Percentiles rank a stretch among this genome's conserved stretches.
Conservation (phyloP, 2,329 filamentous ascomycete genomes). For the Pyrenophora graminea region DNA sequence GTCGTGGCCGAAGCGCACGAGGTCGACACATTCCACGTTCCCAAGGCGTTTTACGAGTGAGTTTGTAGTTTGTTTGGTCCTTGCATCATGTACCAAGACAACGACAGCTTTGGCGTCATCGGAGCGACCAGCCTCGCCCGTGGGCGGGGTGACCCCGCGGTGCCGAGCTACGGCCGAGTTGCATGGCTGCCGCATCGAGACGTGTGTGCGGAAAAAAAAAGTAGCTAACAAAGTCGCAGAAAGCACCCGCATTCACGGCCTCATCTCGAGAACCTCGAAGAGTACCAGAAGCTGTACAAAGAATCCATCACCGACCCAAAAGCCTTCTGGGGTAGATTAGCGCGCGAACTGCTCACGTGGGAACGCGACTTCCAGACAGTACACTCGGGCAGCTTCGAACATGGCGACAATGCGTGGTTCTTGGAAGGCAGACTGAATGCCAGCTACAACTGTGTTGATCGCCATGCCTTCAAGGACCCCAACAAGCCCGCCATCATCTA, state of each 20-base stretch:
- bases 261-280: slow-evolving; percentile 62
- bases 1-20: slow-evolving; percentile 76
- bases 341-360: slow-evolving; percentile 89
- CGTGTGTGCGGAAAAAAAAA: not conserved
- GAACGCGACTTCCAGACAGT: slow-evolving; percentile 91
- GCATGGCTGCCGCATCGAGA: slow-evolving; percentile 5
- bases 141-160: slow-evolving; percentile 44
- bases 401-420: slow-evolving; percentile 93
- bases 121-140: not conserved
- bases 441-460: slow-evolving; percentile 95
- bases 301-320: slow-evolving; percentile 89
- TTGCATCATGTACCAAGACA: slow-evolving; percentile 25
- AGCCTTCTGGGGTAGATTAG: slow-evolving; percentile 85
- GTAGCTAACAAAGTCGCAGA: slow-evolving; percentile 39
- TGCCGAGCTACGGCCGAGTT: slow-evolving; percentile 13
- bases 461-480: slow-evolving; percentile 93
- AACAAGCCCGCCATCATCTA: slow-evolving; percentile 96
- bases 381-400: slow-evolving; percentile 71
- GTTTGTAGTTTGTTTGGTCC: slow-evolving; percentile 25
- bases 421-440: slow-evolving; percentile 91
- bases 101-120: slow-evolving; percentile 19
- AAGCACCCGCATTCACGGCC: slow-evolving; percentile 64
- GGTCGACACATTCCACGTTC: slow-evolving; percentile 72
- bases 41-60: slow-evolving; percentile 54
- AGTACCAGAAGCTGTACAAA: slow-evolving; percentile 68